Base-by-base conservation (phyloP, 371 early-diverging fungal genomes). In the Mucor saturninus region DNA sequence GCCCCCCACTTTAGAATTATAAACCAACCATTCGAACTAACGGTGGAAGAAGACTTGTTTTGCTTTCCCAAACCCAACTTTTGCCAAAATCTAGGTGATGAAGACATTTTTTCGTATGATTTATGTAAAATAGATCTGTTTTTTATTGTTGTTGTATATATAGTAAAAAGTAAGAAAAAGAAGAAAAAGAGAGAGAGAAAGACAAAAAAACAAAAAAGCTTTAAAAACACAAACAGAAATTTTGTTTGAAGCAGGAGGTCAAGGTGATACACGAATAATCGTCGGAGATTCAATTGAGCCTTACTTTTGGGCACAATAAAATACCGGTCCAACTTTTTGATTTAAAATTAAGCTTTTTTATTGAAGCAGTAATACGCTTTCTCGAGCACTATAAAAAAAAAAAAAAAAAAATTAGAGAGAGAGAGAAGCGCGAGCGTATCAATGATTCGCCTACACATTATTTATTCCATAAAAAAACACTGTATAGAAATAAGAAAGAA, bases 11-110 rank as follows among this genome's bases (percentile, higher is more conserved):
- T 14, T 14, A 42, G 14, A n/a, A 43, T n/a, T 43, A 13, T 43
- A 48, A 28, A 48, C 49, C 4, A 30, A 28, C 50, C 50, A 11
- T 2, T 50, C 7, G 50, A 50, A 30, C 37, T 40, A 32, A 51
- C 56, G 38, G 63, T 39, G 13, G 58, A 48, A 6, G 64, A 56
- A 10, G 54, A 35, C n/a, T 61, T 68, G 51, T 59, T 70, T 15
- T 75, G 71, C 53, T 71, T 79, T 54, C 67, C 60, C 51, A 79
- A 58, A 4, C 74, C 68, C 32, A 79, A 64, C 54, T 79, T 79
- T 65, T 76, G 74, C 80, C 80, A 79, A 52, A 71, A 66, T 56
- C 66, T 57, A 32, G 70, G 66, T 48, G 65, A 65, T 31, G 70
- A 57, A 38, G 65, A 61, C 70, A 65, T 65, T 2, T 2, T 2